Percentiles rank a stretch among this genome's conserved stretches.
phyloP scores from a whole-genome alignment of 352 stramenopile species.

The Thalassiosira hispida region DNA sequence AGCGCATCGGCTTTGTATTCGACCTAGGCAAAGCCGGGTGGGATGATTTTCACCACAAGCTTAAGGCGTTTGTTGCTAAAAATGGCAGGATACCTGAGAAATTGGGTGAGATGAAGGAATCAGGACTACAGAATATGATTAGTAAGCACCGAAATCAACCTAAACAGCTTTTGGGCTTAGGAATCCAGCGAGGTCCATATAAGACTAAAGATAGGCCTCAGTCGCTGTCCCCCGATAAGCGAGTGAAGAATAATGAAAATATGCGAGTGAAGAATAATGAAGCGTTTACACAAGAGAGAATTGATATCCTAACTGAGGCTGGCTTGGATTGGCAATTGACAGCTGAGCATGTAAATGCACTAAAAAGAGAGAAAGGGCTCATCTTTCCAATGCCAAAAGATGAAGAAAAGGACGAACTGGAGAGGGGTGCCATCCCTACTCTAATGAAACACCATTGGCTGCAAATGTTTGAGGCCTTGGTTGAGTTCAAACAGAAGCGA shows the following conservation, averaged over 20 bases:
- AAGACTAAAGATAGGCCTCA: too few relatives aligned
- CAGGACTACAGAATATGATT: too few relatives aligned
- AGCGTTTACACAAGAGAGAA: constrained; percentile 11
- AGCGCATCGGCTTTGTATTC: constrained; percentile 10
- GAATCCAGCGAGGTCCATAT: too few relatives aligned
- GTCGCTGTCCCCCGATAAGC: too few relatives aligned
- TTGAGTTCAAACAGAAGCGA: constrained; percentile 20
- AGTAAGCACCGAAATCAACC: neutral
- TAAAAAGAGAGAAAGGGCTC: constrained; percentile 16
- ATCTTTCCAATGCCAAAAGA: constrained; percentile 14
- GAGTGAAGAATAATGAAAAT: neutral
- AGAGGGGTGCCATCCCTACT: neutral
- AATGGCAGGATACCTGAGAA: too few relatives aligned
- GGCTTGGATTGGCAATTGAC: constrained; percentile 20
- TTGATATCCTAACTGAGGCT: neutral
- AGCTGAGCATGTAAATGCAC: constrained; percentile 6
- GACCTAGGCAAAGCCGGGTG: neutral
- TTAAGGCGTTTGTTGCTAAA: too few relatives aligned
- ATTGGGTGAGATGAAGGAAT: neutral
- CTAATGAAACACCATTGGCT: constrained; percentile 16
- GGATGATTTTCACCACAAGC: constrained; percentile 11
- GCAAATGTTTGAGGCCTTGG: constrained; percentile 10
- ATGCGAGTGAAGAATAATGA: neutral
- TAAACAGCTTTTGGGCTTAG: neutral
- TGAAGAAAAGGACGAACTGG: neutral